Percentiles rank a stretch among this genome's conserved stretches.
phyloP scores from a whole-genome alignment of 2,329 filamentous ascomycete genomes.

The Clarireedia sp. region DNA sequence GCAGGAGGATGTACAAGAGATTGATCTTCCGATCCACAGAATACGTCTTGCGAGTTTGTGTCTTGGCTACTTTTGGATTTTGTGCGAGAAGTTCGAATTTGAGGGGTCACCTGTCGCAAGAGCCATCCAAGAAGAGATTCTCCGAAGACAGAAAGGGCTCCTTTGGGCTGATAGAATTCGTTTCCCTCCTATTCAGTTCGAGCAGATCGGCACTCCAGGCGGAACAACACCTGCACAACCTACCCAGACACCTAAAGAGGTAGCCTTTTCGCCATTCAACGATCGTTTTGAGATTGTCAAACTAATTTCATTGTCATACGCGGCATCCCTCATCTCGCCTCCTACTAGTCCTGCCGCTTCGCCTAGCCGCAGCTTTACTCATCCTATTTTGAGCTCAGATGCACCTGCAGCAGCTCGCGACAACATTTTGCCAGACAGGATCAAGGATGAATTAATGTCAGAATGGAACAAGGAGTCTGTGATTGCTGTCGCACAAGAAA shows the following conservation, averaged over 20 bases:
- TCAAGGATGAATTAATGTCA: constrained; percentile 68
- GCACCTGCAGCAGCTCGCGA: constrained; percentile 34
- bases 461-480: constrained; percentile 75
- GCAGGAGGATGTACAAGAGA: constrained; percentile 71
- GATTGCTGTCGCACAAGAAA: constrained; percentile 59
- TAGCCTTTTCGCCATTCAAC: constrained; percentile 67
- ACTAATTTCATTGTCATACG: constrained; percentile 65
- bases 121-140: constrained; percentile 68
- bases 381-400: constrained; percentile 50
- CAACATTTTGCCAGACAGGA: constrained; percentile 54
- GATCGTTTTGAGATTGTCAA: constrained; percentile 65
- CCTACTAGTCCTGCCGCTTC: constrained; percentile 63
- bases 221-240: constrained; percentile 34
- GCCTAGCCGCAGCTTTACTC: constrained; percentile 55
- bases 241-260: constrained; percentile 49
- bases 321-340: constrained; percentile 52
- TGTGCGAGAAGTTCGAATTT: constrained; percentile 71
- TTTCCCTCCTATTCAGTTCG: constrained; percentile 58
- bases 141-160: constrained; percentile 61
- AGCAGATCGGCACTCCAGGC: constrained; percentile 51
- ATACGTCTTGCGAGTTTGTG: constrained; percentile 76
- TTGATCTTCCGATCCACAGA: constrained; percentile 60
- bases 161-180: constrained; percentile 73
- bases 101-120: constrained; percentile 61
- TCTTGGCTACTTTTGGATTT: constrained; percentile 79